A percentile compares a stretch with the other conserved stretches of the same genome.
These are phyloP conservation scores for Phaeotremella skinneri DNA, from an alignment of 768 basidiomycete genomes.

Conservation along the genomic window DNA sequence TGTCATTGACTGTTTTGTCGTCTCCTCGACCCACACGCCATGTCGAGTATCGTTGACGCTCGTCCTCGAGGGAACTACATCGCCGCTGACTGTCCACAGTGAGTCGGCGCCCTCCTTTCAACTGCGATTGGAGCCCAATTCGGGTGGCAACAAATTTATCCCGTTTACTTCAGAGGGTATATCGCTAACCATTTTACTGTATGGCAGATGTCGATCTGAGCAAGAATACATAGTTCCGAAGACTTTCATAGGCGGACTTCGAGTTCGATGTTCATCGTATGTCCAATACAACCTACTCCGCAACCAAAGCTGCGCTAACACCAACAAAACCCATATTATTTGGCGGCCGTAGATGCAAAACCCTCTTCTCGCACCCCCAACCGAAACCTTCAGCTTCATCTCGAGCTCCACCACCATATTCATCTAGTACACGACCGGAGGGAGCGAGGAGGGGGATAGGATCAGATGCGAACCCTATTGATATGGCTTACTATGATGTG, in stretches of 20 bases:
- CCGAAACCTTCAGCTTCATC: constrained; percentile 34
- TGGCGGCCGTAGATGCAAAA: constrained; percentile 37
- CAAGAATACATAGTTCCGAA: constrained; percentile 48
- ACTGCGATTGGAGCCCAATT: not conserved
- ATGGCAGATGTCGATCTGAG: constrained; percentile 34
- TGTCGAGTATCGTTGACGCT: constrained; percentile 50
- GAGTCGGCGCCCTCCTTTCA: constrained; percentile 4
- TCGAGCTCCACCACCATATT: constrained; percentile 1
- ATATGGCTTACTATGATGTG: constrained; percentile 51
- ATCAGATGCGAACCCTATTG: constrained; percentile 46
- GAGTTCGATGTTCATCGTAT: constrained; percentile 44
- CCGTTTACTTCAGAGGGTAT: no score
- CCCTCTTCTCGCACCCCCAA: constrained; percentile 44
- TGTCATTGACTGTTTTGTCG: no score
- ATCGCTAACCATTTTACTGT: no score
- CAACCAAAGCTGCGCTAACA: not conserved
- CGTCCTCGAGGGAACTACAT: constrained; percentile 44
- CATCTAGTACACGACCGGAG: constrained; percentile 2
- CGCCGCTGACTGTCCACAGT: constrained; percentile 47
- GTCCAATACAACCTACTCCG: constrained; percentile 10
- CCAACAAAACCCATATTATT: not conserved
- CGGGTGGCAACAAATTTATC: no score
- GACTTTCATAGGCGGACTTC: constrained; percentile 46
- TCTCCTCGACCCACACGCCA: no score
- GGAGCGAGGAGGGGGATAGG: constrained; percentile 35